These are phyloP conservation scores for Trichoderma guizhouense DNA, from an alignment of 2,329 filamentous ascomycete species.

Conservation along the genomic window DNA sequence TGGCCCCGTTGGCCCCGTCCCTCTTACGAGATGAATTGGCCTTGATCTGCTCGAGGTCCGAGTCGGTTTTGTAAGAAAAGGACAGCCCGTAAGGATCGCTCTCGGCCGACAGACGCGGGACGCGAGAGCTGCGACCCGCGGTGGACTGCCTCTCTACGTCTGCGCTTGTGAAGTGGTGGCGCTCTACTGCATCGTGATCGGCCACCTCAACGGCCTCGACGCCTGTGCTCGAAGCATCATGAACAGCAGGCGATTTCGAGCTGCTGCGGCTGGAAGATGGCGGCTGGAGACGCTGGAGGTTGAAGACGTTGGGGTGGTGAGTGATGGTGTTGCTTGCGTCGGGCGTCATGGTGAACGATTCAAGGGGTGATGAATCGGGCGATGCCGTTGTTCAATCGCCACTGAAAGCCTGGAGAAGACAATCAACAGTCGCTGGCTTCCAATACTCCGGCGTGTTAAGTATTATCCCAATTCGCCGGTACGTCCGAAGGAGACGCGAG, in stretches of 20 bases:
- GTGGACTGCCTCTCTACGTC: conserved; percentile 51
- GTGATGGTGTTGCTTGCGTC: conserved; percentile 41
- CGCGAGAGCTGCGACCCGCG: conserved; percentile 36
- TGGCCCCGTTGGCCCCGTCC: conserved; percentile 37
- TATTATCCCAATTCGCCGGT: neutral
- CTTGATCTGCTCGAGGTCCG: conserved; percentile 72
- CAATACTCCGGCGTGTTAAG: neutral
- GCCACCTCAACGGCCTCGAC: conserved; percentile 38
- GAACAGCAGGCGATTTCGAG: conserved; percentile 27
- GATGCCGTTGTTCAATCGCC: neutral
- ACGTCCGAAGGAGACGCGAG: neutral
- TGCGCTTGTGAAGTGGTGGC: conserved; percentile 38
- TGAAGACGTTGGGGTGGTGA: conserved; percentile 45
- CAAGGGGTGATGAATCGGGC: neutral
- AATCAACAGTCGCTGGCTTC: neutral
- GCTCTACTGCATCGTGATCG: conserved; percentile 40
- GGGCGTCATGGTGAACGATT: conserved; percentile 36
- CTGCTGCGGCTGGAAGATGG: conserved; percentile 27
- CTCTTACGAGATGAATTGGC: conserved; percentile 80
- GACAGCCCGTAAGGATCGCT: conserved; percentile 82
- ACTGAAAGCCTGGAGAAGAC: neutral
- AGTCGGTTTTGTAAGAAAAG: conserved; percentile 70
- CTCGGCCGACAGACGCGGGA: conserved; percentile 58
- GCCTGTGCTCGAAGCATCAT: conserved; percentile 44
- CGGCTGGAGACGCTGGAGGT: conserved; percentile 35